Evolutionary conservation across 495 filamentous ascomycete species (phyloP).

Genomic region (Penicillium canariense): DNA sequence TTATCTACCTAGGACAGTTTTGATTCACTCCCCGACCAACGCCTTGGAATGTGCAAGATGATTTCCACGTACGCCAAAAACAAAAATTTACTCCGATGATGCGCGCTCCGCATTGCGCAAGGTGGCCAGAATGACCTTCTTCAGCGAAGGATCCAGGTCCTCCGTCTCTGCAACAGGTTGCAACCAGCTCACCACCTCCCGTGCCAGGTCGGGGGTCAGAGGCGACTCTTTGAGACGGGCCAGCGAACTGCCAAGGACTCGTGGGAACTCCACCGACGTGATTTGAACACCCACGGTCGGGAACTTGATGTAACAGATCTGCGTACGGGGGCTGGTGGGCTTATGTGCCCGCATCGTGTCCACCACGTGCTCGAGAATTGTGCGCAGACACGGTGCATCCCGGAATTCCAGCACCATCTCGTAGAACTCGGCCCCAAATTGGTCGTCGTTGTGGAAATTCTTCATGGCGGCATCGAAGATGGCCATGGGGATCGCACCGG

Average conservation of each 20-base stretch:
- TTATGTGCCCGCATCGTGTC: slow-evolving; percentile 57
- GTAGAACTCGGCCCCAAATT: slow-evolving; percentile 73
- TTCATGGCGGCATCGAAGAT: slow-evolving; percentile 88
- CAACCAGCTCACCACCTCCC: slow-evolving; percentile 59
- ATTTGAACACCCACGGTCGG: slow-evolving; percentile 64
- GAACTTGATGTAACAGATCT: slow-evolving; percentile 67
- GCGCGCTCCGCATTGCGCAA: slow-evolving; percentile 39
- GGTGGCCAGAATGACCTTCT: slow-evolving; percentile 62
- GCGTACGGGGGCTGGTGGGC: slow-evolving; percentile 56
- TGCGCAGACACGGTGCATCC: slow-evolving; percentile 58
- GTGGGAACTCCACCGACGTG: slow-evolving; percentile 68
- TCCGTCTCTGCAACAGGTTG: slow-evolving; percentile 51
- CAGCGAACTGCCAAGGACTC: slow-evolving; percentile 62
- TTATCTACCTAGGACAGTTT: slow-evolving; percentile 1
- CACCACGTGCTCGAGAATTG: slow-evolving; percentile 75
- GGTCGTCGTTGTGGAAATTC: slow-evolving; percentile 60
- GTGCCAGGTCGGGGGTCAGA: slow-evolving; percentile 41
- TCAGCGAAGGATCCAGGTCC: slow-evolving; percentile 63
- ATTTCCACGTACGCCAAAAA: slow-evolving; percentile 3
- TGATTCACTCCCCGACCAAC: slow-evolving; percentile 14
- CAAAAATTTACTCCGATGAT: slow-evolving; percentile 19
- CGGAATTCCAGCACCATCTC: slow-evolving; percentile 69
- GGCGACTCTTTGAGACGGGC: slow-evolving; percentile 51
- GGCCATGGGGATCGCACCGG: slow-evolving; percentile 86
- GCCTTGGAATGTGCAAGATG: slow-evolving; percentile 6